A percentile compares a stretch with the other conserved stretches of the same genome.
Conservation (phyloP, 306 rosid species). For the Gillenia trifoliata region DNA sequence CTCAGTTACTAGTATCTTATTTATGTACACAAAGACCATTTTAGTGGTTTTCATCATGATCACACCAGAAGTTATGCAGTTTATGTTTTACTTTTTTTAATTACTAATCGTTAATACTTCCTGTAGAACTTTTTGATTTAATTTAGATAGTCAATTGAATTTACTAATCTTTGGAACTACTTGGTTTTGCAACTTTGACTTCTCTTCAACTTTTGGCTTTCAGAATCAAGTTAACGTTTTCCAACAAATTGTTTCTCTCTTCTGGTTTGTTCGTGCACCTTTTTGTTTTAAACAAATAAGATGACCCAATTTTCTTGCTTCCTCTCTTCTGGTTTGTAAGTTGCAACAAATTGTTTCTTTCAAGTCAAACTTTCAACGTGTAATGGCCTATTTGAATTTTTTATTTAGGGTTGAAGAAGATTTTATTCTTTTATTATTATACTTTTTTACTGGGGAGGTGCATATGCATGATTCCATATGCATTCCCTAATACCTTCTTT, state of each 20-base stretch:
- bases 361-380: background rate
- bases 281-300: too few relatives aligned
- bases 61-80: background rate
- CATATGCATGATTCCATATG: background rate
- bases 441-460: background rate
- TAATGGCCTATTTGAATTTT: background rate
- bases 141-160: background rate
- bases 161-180: background rate
- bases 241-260: too few relatives aligned
- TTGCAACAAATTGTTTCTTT: background rate
- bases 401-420: background rate
- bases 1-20: background rate
- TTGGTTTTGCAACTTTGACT: background rate
- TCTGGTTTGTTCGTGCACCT: conserved; percentile 1
- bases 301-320: too few relatives aligned
- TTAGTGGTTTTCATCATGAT: background rate
- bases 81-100: background rate
- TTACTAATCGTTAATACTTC: background rate
- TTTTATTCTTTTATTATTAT: background rate
- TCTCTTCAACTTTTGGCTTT: background rate
- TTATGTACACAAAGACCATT: background rate
- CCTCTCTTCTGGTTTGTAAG: background rate
- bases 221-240: background rate
- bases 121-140: background rate
- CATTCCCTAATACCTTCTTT: background rate